Evolutionary conservation across 2,329 filamentous ascomycete genomes (phyloP).

Genomic region (Aschersonia sp.): DNA sequence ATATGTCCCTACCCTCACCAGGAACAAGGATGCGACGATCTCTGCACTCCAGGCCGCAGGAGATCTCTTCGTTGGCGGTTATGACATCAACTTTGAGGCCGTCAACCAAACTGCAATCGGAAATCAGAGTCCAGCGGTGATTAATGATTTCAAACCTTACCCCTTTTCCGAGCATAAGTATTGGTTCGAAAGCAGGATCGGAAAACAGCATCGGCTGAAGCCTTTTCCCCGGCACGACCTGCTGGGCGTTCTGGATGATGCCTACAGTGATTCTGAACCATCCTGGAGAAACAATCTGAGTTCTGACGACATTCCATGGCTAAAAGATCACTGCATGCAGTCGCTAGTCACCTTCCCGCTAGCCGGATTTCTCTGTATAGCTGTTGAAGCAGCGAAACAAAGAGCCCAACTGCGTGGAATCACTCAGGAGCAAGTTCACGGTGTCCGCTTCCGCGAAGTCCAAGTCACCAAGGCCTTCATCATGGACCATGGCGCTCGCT

Average conservation of each 20-base stretch:
- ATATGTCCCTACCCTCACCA: constrained; percentile 31
- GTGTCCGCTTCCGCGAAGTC: constrained; percentile 11
- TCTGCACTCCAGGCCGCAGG: constrained; percentile 28
- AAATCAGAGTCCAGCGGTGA: constrained; percentile 9
- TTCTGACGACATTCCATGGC: constrained; percentile 38
- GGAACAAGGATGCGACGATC: constrained; percentile 34
- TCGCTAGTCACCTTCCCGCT: constrained; percentile 40
- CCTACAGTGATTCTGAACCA: constrained; percentile 28
- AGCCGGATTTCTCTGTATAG: constrained; percentile 37
- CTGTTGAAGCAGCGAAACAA: constrained; percentile 29
- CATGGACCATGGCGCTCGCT: constrained; percentile 10
- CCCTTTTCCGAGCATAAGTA: constrained; percentile 32
- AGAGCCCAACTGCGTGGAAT: constrained; percentile 11
- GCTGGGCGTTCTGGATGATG: constrained; percentile 28
- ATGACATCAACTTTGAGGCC: constrained; percentile 25
- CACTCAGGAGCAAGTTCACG: constrained; percentile 8
- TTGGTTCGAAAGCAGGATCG: constrained; percentile 32
- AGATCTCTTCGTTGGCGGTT: constrained; percentile 29
- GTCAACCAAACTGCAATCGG: constrained; percentile 24
- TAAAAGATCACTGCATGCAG: constrained; percentile 43
- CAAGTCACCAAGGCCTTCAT: constrained; percentile 13
- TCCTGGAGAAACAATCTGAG: constrained; percentile 33
- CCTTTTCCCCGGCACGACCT: constrained; percentile 28
- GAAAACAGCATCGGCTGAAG: constrained; percentile 24
- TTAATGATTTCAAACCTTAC: constrained; percentile 31